Evolutionary conservation across 257 asterid genomes (phyloP), one percentile per base, ranked within the genome.

Genomic region (Scutellaria baicalensis): DNA sequence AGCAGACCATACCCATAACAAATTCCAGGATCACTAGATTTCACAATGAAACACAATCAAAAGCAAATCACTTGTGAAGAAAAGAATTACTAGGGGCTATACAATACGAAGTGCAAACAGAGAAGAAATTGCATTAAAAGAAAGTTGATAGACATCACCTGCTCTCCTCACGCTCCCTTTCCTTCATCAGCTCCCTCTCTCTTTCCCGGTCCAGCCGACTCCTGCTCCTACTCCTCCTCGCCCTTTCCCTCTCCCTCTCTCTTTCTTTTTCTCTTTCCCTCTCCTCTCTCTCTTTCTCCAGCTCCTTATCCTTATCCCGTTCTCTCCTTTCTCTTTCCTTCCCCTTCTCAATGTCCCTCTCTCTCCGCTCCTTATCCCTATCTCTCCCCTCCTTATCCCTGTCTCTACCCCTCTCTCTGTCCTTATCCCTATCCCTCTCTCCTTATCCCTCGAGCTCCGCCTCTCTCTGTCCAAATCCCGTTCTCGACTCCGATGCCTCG

Each of bases 161-260:
- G 97, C 80, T 84, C 33, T 94, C 97, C 71, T 88, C 96, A 6
- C 93, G 92, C 78, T 90, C 97, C 56, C 80, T 83, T 61, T 85
- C 95, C 76, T 85, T 80, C 60, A 74, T 2, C 84, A 76, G 39
- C 39, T 89, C 96, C 77, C 59, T n/a, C 81, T 90, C 97, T 72
- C 81, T 77, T 76, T 86, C 97, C 2, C 81, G 93, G 8, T 81
- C 91, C 62, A 79, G 83, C 33, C 88, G 86, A 77, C 97, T 91
- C 65, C 88, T 69, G 59, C 97, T 90, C 81, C 97, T 89, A 81
- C 97, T 85, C 11, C 84, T 73, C 79, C 11, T 68, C 20, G 33
- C 11, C 8, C 33, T 70, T 16, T 75, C 83, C 42, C 65, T 73
- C 9, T 73, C 80, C 18, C 20, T 73, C 47, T 71, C 78, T 61